Base-by-base conservation (phyloP, 2,329 filamentous ascomycete species). In the Dothistroma pini region DNA sequence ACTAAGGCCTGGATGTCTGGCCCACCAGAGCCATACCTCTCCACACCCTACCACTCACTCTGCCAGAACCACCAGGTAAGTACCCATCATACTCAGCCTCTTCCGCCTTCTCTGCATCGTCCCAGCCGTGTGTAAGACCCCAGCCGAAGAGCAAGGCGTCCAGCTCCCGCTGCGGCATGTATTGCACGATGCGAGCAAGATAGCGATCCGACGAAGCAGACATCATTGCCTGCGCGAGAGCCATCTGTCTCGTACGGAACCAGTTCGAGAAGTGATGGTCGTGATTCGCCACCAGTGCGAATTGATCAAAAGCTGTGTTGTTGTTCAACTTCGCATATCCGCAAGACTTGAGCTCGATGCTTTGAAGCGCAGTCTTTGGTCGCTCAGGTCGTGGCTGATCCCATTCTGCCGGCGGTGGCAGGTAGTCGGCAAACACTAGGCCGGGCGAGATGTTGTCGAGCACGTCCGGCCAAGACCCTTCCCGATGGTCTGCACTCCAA, bases 261-360 rank as follows among this genome's bases (percentile, higher is more conserved):
- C 68, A 72, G 7, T 55, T 25, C 14, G 62, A 66, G 4, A 56
- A 60, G 29, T 21, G 66, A 60, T 61, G 67, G 1, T 58, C 58
- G 2, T 61, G 59, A 16, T 54, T 57, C n/a, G 65, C 57, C 9
- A 76, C 74, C 21, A 79, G 62, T 16, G 61, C 66, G 9, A 59
- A 50, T 63, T 79, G 75, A 47, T 77, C 75, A 48, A 76, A 72
- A 0, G 60, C 29, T 2, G 31, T 63, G 47, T 58, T 68, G 57
- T 57, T 64, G 62, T 54, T 56, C 1, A 87, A 70, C 6, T 74
- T 71, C 35, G 81, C 83, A 67, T 88, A 88, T 55, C 86, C 86
- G 69, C 86, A 88, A 0, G 84, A 87, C 34, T 80, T 81, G 72
- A 88, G 81, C 0, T 79, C 77, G 32, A 88, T 72, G 14, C 71